These are phyloP conservation scores for Streptanthus diversifolius DNA, from an alignment of 345 rosid genomes.

Conservation along the genomic window DNA sequence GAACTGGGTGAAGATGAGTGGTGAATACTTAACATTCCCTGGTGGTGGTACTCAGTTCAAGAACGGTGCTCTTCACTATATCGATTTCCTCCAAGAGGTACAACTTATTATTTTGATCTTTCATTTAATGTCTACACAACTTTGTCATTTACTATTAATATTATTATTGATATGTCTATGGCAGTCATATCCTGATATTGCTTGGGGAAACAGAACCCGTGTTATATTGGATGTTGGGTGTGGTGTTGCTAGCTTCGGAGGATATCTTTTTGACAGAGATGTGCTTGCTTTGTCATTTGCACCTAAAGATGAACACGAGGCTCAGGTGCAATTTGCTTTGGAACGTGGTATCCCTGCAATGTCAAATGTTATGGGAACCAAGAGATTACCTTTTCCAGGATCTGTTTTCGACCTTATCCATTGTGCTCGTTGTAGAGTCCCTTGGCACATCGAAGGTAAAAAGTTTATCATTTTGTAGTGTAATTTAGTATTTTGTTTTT, in stretches of 20 bases:
- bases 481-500: not conserved
- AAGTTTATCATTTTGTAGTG: not conserved
- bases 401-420: constrained; percentile 74
- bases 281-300: constrained; percentile 91
- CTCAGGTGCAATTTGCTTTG: constrained; percentile 89
- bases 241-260: constrained; percentile 96
- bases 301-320: constrained; percentile 96
- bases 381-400: constrained; percentile 80
- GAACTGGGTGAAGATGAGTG: constrained; percentile 62
- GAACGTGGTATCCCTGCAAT: constrained; percentile 93
- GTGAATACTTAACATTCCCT: constrained; percentile 71
- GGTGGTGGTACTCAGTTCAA: constrained; percentile 98
- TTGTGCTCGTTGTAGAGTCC: constrained; percentile 95
- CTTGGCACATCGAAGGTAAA: constrained; percentile 92
- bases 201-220: constrained; percentile 74
- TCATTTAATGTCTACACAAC: not conserved
- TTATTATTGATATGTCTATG: constrained; percentile 1
- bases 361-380: constrained; percentile 84
- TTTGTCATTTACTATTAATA: constrained; percentile 4
- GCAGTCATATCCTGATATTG: constrained; percentile 62
- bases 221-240: constrained; percentile 92
- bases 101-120: not conserved
- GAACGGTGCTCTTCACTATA: constrained; percentile 69
- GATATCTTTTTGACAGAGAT: constrained; percentile 76
- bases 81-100: constrained; percentile 65